phyloP scores from a whole-genome alignment of 2,329 filamentous ascomycete genomes.

The Colletotrichum echinochloae region DNA sequence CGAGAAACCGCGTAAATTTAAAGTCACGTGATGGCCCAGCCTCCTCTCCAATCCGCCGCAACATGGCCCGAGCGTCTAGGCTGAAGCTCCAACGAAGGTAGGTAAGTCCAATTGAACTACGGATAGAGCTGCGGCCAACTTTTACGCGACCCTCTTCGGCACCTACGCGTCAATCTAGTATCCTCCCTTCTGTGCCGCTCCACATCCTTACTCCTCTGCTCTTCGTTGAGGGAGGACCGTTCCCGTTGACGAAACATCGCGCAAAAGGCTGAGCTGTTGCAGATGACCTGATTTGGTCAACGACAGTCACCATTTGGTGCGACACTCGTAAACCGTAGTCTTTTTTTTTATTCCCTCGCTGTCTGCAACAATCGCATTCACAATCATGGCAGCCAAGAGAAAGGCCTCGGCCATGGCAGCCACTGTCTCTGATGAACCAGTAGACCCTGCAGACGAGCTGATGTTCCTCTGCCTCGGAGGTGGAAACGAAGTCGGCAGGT shows the following conservation, averaged over 20 bases:
- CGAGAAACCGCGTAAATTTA: slow-evolving; percentile 47
- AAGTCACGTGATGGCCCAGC: slow-evolving; percentile 54
- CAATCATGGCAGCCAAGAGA: slow-evolving; percentile 88
- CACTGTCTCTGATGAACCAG: slow-evolving; percentile 77
- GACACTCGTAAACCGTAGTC: neutral
- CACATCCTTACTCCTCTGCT: slow-evolving; percentile 3
- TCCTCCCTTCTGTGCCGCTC: slow-evolving; percentile 24
- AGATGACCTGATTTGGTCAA: slow-evolving; percentile 27
- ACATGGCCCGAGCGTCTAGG: slow-evolving; percentile 27
- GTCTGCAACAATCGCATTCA: slow-evolving; percentile 22
- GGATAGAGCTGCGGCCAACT: slow-evolving; percentile 20
- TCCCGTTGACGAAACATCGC: neutral
- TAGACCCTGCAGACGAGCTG: slow-evolving; percentile 93
- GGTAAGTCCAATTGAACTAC: no score
- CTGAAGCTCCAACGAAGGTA: slow-evolving; percentile 27
- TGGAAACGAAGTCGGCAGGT: slow-evolving; percentile 96
- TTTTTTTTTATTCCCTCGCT: neutral
- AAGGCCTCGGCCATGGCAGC: slow-evolving; percentile 81
- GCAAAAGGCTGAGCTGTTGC: neutral
- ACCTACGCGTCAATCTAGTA: slow-evolving; percentile 28
- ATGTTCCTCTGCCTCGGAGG: slow-evolving; percentile 94
- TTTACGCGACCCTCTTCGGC: slow-evolving; percentile 26
- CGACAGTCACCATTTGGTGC: slow-evolving; percentile 10
- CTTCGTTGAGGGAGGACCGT: slow-evolving; percentile 4
- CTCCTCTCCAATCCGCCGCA: neutral